Percentiles rank a stretch among this genome's conserved stretches.
Conservation (phyloP, 768 basidiomycete species). For the Lactarius akahatsu region DNA sequence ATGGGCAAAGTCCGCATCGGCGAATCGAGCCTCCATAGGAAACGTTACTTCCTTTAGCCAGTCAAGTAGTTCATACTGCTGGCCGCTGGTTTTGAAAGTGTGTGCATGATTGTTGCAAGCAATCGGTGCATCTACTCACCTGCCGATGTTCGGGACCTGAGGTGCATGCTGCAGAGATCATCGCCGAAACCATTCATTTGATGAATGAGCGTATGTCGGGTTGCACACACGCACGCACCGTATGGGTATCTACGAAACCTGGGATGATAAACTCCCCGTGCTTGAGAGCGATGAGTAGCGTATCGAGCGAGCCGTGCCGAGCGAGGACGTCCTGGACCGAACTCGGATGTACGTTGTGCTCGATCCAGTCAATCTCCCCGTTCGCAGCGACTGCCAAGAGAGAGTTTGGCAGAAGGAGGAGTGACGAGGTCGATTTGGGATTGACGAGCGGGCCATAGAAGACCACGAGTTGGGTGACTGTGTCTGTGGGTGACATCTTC, state of each 20-base stretch:
- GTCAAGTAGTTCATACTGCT: constrained; percentile 82
- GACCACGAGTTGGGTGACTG: constrained; percentile 28
- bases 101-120: not conserved
- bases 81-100: constrained; percentile 52
- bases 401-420: constrained; percentile 49
- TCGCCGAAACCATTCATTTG: not conserved
- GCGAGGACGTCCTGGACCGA: constrained; percentile 52
- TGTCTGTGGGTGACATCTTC: no score
- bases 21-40: constrained; percentile 79
- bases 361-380: constrained; percentile 72
- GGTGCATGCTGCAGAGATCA: constrained; percentile 63
- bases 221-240: constrained; percentile 48
- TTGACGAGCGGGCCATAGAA: constrained; percentile 62
- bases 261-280: constrained; percentile 71
- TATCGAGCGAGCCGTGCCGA: constrained; percentile 45
- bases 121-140: constrained; percentile 39
- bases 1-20: constrained; percentile 65
- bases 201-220: not conserved
- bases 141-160: constrained; percentile 72
- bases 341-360: constrained; percentile 50
- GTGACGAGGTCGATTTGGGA: constrained; percentile 45
- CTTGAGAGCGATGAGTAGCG: constrained; percentile 41
- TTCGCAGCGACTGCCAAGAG: constrained; percentile 51
- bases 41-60: constrained; percentile 88
- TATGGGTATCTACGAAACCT: constrained; percentile 91